Conservation (phyloP, 2,329 filamentous ascomycete species). For the Cryphonectria carpinicola region DNA sequence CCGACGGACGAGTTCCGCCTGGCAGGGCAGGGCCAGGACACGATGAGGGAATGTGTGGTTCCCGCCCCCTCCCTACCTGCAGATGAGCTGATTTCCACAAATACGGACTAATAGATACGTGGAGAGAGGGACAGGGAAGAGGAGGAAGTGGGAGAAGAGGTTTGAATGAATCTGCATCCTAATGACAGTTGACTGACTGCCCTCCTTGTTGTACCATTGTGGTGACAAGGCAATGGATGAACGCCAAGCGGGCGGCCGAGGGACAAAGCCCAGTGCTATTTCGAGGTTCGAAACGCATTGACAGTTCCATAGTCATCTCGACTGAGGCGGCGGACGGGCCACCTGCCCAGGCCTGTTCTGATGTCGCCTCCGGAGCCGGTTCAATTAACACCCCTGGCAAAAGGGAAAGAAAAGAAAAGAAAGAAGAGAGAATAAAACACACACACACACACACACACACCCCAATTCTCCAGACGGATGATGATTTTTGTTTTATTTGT, state of each 20-base stretch:
- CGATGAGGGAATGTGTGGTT: not conserved
- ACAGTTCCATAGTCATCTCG: slow-evolving; percentile 19
- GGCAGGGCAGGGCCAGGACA: slow-evolving; percentile 1
- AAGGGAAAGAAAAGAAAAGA: not conserved
- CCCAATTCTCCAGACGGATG: not conserved
- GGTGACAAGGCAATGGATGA: not conserved
- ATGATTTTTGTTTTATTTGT: not conserved
- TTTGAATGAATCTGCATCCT: not conserved
- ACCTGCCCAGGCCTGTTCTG: slow-evolving; percentile 13
- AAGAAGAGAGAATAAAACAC: not conserved
- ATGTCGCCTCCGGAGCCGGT: slow-evolving; percentile 2
- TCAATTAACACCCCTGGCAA: not conserved
- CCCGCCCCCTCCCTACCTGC: not conserved
- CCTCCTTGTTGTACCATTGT: not conserved
- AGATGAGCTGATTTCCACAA: not conserved
- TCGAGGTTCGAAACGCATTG: slow-evolving; percentile 20
- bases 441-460: too few relatives aligned
- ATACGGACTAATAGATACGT: not conserved
- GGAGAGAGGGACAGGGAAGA: not conserved
- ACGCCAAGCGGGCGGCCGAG: not conserved
- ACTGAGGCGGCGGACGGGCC: slow-evolving; percentile 22
- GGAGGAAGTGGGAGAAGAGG: not conserved
- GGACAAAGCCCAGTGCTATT: slow-evolving; percentile 13
- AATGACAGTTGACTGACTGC: not conserved
- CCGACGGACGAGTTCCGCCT: slow-evolving; percentile 10